Conservation (phyloP, 306 rosid genomes). For the Sicyos edulis region DNA sequence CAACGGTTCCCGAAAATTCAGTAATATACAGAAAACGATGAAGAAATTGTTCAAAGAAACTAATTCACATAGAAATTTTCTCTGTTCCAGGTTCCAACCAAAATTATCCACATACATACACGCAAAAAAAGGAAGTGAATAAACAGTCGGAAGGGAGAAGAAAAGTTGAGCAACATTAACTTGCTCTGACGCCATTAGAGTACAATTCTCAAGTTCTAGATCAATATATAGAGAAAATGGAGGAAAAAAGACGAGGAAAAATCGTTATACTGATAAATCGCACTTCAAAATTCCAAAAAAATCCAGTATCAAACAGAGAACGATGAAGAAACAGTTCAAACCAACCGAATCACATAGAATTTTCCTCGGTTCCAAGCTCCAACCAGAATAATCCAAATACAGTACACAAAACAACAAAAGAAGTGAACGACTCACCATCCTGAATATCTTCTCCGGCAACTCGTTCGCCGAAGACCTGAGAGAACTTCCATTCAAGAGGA, state of each 20-base stretch:
- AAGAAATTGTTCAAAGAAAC: not conserved
- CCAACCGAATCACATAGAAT: not conserved
- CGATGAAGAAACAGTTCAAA: not conserved
- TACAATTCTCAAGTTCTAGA: too few species aligned
- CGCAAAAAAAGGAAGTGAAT: not conserved
- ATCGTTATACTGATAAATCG: not conserved
- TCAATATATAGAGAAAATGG: not conserved
- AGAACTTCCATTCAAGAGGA: conserved; percentile 39
- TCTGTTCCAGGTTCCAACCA: not conserved
- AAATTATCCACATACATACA: too few species aligned
- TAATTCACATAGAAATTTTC: not conserved
- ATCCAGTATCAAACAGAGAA: not conserved
- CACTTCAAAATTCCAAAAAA: not conserved
- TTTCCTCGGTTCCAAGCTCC: not conserved
- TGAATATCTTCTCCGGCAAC: conserved; percentile 39
- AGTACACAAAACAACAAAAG: not conserved
- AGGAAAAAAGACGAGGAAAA: not conserved
- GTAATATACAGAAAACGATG: not conserved
- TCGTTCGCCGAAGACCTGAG: conserved; percentile 48
- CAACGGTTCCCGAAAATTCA: not conserved
- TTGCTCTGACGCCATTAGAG: too few species aligned
- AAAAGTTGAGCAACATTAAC: too few species aligned
- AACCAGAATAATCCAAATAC: not conserved
- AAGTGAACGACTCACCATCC: conserved; percentile 31
- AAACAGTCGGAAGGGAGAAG: too few species aligned